Percentiles rank a stretch among this genome's conserved stretches.
phyloP scores from a whole-genome alignment of 805 yeast genomes.

The Metschnikowia dekortorum region DNA sequence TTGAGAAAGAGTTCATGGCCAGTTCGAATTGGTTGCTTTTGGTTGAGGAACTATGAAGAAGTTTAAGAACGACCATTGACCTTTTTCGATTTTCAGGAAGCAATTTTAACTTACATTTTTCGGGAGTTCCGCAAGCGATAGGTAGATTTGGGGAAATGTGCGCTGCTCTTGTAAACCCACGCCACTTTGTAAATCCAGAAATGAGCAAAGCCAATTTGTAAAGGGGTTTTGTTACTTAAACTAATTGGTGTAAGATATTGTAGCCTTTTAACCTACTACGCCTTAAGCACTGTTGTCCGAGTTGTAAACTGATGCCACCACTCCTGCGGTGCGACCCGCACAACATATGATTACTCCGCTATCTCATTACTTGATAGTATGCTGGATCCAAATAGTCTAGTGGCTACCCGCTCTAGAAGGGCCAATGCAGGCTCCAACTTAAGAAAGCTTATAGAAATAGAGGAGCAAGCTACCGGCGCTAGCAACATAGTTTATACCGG shows the following conservation, averaged over 20 bases:
- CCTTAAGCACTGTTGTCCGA: no score
- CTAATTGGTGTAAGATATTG: no score
- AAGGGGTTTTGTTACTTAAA: no score
- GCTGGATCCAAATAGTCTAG: slow-evolving; percentile 45
- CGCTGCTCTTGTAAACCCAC: not conserved
- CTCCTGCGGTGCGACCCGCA: slow-evolving; percentile 2
- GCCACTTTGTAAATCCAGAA: no score
- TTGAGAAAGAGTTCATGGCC: no score
- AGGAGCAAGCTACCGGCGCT: slow-evolving; percentile 43
- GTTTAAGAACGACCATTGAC: not conserved
- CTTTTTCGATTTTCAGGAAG: no score
- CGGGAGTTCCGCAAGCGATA: not conserved
- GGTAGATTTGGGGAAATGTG: not conserved
- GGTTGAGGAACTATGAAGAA: not conserved
- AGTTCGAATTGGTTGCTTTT: not conserved
- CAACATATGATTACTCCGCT: not conserved
- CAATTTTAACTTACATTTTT: no score
- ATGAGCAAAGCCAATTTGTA: no score
- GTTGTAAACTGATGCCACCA: no score
- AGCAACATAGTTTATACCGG: slow-evolving; percentile 35
- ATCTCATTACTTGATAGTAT: slow-evolving; percentile 1
- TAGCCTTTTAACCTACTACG: no score
- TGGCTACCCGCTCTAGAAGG: slow-evolving; percentile 72
- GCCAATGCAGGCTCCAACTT: slow-evolving; percentile 88
- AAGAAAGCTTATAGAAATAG: slow-evolving; percentile 67